A percentile compares a stretch with the other conserved stretches of the same genome.
Conservation (phyloP, 2,329 filamentous ascomycete species). For the Thielaviopsis cerberus region DNA sequence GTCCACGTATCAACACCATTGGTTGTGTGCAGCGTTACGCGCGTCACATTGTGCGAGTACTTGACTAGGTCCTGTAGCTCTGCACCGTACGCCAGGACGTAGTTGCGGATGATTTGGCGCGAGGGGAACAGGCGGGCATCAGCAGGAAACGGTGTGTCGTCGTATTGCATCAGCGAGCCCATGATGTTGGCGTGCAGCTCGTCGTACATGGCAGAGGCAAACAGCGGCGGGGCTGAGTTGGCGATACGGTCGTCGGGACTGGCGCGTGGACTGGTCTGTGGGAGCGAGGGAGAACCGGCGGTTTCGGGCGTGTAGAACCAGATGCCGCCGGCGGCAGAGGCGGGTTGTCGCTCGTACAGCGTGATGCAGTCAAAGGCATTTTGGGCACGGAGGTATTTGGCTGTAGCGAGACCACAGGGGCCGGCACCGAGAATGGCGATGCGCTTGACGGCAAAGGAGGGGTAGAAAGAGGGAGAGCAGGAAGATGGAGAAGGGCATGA, state of each 20-base stretch:
- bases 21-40: slow-evolving; percentile 25
- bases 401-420: slow-evolving; percentile 57
- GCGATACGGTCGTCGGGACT: slow-evolving; percentile 32
- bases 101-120: slow-evolving; percentile 51
- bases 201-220: slow-evolving; percentile 72
- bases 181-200: slow-evolving; percentile 75
- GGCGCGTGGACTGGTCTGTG: slow-evolving; percentile 51
- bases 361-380: slow-evolving; percentile 46
- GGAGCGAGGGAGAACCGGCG: slow-evolving; percentile 34
- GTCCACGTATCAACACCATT: slow-evolving; percentile 13
- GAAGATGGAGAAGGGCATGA: not conserved
- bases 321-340: slow-evolving; percentile 48
- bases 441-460: slow-evolving; percentile 31
- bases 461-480: not conserved
- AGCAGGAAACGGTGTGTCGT: slow-evolving; percentile 46
- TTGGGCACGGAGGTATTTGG: slow-evolving; percentile 64
- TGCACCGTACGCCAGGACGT: slow-evolving; percentile 53
- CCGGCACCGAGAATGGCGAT: slow-evolving; percentile 73
- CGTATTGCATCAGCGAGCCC: slow-evolving; percentile 60
- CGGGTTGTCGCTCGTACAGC: slow-evolving; percentile 63
- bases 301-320: slow-evolving; percentile 57
- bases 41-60: slow-evolving; percentile 53
- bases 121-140: slow-evolving; percentile 55
- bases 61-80: slow-evolving; percentile 48
- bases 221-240: slow-evolving; percentile 31